Conservation (phyloP, 257 asterid species). For the Verbena officinalis region DNA sequence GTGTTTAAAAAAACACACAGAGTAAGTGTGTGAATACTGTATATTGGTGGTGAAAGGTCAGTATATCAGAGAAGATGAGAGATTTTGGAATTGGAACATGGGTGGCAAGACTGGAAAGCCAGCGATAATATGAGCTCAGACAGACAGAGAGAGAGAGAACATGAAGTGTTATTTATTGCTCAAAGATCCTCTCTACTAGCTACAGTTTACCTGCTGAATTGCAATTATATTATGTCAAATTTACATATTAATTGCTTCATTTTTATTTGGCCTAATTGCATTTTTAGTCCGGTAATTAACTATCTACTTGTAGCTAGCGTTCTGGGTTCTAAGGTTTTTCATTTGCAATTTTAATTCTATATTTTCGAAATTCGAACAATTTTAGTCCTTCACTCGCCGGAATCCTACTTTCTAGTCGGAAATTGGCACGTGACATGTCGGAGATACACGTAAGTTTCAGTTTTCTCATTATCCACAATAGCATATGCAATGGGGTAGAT, state of each 20-base stretch:
- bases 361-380: no score
- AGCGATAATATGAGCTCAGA: constrained; percentile 65
- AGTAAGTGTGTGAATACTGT: neutral
- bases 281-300: no score
- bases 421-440: no score
- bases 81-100: constrained; percentile 50
- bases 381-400: no score
- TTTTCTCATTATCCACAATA: no score
- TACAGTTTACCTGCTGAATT: constrained; percentile 45
- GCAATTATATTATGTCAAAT: constrained; percentile 41
- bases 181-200: constrained; percentile 26
- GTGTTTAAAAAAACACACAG: neutral
- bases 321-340: no score
- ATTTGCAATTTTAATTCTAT: no score
- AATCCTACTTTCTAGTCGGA: no score
- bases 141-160: constrained; percentile 44
- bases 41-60: constrained; percentile 22
- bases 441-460: no score
- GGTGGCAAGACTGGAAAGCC: constrained; percentile 76
- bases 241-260: constrained; percentile 6
- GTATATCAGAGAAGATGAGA: constrained; percentile 17
- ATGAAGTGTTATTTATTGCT: constrained; percentile 53
- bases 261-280: neutral
- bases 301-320: no score
- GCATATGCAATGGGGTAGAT: no score